Evolutionary conservation across 2,329 filamentous ascomycete genomes (phyloP).

Genomic region (Aspergillaceae sp.): DNA sequence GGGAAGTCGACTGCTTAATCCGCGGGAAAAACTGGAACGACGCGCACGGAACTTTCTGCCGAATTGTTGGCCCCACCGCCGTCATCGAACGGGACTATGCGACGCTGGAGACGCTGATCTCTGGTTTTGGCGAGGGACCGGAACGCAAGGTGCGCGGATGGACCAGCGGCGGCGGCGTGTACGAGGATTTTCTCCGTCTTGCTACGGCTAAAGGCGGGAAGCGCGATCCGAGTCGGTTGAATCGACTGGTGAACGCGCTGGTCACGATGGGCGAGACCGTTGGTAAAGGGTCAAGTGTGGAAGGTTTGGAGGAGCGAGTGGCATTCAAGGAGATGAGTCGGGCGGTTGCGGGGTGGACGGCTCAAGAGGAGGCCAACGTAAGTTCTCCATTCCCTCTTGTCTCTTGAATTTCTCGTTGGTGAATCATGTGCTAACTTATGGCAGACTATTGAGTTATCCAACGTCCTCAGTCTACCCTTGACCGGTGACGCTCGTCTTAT

Average conservation of each 20-base stretch:
- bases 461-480: slow-evolving; percentile 40
- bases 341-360: slow-evolving; percentile 58
- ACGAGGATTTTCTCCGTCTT: slow-evolving; percentile 54
- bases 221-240: slow-evolving; percentile 35
- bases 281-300: slow-evolving; percentile 44
- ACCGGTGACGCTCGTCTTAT: slow-evolving; percentile 64
- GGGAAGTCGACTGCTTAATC: slow-evolving; percentile 72
- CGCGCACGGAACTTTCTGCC: slow-evolving; percentile 74
- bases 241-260: slow-evolving; percentile 42
- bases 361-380: slow-evolving; percentile 53
- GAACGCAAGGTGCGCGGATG: slow-evolving; percentile 60
- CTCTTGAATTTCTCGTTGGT: not conserved
- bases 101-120: slow-evolving; percentile 59
- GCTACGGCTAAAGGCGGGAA: slow-evolving; percentile 32
- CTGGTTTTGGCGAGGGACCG: slow-evolving; percentile 57
- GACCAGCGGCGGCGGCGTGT: slow-evolving; percentile 72
- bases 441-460: slow-evolving; percentile 28
- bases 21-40: slow-evolving; percentile 66
- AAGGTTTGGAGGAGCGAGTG: slow-evolving; percentile 53
- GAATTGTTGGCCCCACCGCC: slow-evolving; percentile 69
- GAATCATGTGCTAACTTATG: slow-evolving; percentile 4
- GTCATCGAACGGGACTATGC: slow-evolving; percentile 76
- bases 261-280: slow-evolving; percentile 32
- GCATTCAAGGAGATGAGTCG: slow-evolving; percentile 76
- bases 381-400: slow-evolving; percentile 16